Evolutionary conservation across 2,329 filamentous ascomycete genomes (phyloP), one percentile per base, ranked within the genome.

Genomic region (Curvularia sp.): DNA sequence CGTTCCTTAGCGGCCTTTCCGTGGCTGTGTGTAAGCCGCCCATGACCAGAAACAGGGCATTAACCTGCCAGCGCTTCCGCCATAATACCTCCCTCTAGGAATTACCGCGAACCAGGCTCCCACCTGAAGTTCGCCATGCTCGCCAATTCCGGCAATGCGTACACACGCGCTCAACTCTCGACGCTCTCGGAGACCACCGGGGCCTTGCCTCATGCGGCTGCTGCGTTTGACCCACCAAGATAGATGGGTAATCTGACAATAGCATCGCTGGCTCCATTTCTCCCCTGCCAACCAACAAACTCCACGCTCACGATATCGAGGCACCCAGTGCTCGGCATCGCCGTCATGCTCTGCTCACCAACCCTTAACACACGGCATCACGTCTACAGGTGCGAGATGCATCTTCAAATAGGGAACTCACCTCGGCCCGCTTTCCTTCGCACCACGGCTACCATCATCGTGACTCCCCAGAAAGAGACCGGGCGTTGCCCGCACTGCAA

Each of bases 11-110:
- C 67, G 64, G 63, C 38, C 61, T 69, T 64, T 61, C 47, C 69
- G 73, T 70, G 74, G 74, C 73, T 75, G 74, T 76, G 74, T 68
- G 57, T 62, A 52, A 73, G 68, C 70, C 66, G 66, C 65, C 60
- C 63, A 58, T 53, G 49, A 35, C 67, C 66, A 60, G 51, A 69
- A 67, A 53, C 58, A 66, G 68, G 57, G 41, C 64, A 65, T 69
- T 62, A 66, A 53, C 50, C 55, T 52, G 39, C 51, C 60, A 60
- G 49, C 62, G 41, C 57, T 53, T 49, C 49, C 58, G 55, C 65
- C 64, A 62, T 63, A 60, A 61, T 62, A 52, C 52, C 47, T 57
- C 44, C 50, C 57, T 64, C 53, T 22, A 51, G 52, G 54, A 30
- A 13, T 31, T 56, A 48, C 46, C 30, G 12, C 31, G n/a, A 13